Conservation (phyloP, 345 rosid genomes). For the Syzygium aromaticum region DNA sequence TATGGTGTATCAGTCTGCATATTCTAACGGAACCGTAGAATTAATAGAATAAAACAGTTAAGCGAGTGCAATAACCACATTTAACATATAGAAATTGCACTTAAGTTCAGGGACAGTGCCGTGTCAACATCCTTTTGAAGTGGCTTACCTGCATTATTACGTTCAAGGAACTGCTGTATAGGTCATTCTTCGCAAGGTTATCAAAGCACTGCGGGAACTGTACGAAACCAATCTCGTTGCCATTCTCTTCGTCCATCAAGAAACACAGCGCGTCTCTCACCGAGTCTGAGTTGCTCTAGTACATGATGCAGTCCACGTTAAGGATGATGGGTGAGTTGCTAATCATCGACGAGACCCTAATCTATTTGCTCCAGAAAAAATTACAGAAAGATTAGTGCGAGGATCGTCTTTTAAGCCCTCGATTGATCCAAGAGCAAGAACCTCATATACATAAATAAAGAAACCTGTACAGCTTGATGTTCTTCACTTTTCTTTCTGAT, state of each 20-base stretch:
- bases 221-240: constrained; percentile 28
- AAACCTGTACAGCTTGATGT: neutral
- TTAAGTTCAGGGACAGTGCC: neutral
- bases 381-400: neutral
- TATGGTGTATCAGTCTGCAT: neutral
- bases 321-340: constrained; percentile 33
- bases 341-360: constrained; percentile 38
- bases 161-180: constrained; percentile 4
- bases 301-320: constrained; percentile 42
- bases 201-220: constrained; percentile 25
- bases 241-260: constrained; percentile 34
- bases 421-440: neutral
- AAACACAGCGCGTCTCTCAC: constrained; percentile 35
- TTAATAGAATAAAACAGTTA: neutral
- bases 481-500: neutral
- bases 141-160: constrained; percentile 6
- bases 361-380: constrained; percentile 10
- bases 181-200: constrained; percentile 24
- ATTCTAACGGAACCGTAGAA: neutral
- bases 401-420: neutral
- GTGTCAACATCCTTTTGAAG: neutral
- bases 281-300: constrained; percentile 24
- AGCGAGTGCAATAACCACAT: neutral
- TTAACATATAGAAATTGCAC: neutral
- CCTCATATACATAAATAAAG: neutral